Base-by-base conservation (phyloP, 257 asterid genomes). In the Knoxia roxburghii region DNA sequence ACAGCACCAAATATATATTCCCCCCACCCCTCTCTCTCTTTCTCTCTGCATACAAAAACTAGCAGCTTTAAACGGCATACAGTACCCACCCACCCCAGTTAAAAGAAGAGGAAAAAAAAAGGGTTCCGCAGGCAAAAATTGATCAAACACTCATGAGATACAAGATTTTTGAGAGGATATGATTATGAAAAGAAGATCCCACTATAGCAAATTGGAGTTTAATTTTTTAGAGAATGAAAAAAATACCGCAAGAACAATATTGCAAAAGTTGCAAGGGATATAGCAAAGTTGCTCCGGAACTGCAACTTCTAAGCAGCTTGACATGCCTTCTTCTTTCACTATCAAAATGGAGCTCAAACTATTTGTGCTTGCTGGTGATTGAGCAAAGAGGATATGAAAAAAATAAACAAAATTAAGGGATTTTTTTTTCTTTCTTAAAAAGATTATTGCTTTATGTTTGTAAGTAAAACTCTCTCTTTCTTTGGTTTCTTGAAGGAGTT, bases 241-340 rank as follows among this genome's bases (percentile, higher is more conserved):
- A 26, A 27, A 57, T 87, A 90, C 97, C 97, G 95, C 97, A 69
- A 90, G 97, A 77, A 90, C 92, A 59, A 87, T 87, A 79, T 74
- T 88, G 85, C 97, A 90, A 83, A 81, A 90, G 85, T 81, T 87
- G 87, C 95, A 87, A 87, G 97, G 95, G 79, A 89, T 89, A 77
- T 89, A 89, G 77, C 94, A 87, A 53, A 89, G 87, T 72, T 89
- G 86, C 78, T 89, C 97, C 35, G 89, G 67, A 59, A 72, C 45
- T 52, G 81, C 54, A 81, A 76, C 79, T 30, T 85, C 88, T 82
- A 75, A 77, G 75, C 74, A 71, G 71, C 71, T 76, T 43, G 86
- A 72, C 86, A 81, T 81, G 71, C 9, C 41, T 37, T 37, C 41
- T 3, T 55, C 37, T 40, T 61, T 61, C 23, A 61, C 43, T 5